Evolutionary conservation across 345 rosid genomes (phyloP).

Genomic region (Arabidopsis suecica): DNA sequence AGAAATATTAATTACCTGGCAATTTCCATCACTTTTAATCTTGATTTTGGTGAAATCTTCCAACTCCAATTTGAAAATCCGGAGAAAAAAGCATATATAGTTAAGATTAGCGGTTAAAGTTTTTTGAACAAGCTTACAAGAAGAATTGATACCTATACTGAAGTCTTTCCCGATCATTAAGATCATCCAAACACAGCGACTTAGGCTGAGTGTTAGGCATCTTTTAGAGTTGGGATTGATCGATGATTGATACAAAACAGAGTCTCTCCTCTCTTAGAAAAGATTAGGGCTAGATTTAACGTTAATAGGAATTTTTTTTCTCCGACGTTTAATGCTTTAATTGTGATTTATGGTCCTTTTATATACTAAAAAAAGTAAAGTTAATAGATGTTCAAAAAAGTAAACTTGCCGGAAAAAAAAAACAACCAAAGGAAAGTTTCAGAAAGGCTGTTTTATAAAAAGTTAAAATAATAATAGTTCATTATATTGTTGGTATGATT

Average conservation of each 20-base stretch:
- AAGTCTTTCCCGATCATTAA: slow-evolving; percentile 1
- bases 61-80: slow-evolving; percentile 18
- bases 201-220: neutral
- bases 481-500: too few relatives aligned
- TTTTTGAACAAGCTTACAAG: neutral
- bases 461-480: too few relatives aligned
- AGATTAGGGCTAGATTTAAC: too few relatives aligned
- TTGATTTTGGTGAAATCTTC: neutral
- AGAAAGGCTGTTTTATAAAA: too few relatives aligned
- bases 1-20: slow-evolving; percentile 1
- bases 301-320: too few relatives aligned
- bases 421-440: too few relatives aligned
- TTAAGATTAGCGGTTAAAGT: neutral
- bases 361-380: too few relatives aligned
- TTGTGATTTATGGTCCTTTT: too few relatives aligned
- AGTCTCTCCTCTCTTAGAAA: too few relatives aligned
- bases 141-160: neutral
- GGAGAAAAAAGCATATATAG: neutral
- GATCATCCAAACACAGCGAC: neutral
- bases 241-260: neutral
- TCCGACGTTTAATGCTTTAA: too few relatives aligned
- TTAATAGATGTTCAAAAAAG: too few relatives aligned
- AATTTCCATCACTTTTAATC: slow-evolving; percentile 16
- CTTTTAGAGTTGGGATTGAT: neutral
- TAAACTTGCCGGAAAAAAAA: too few relatives aligned